A percentile compares a stretch with the other conserved stretches of the same genome.
Conservation (phyloP, 2,329 filamentous ascomycete genomes). For the Sporothrix schenckii region DNA sequence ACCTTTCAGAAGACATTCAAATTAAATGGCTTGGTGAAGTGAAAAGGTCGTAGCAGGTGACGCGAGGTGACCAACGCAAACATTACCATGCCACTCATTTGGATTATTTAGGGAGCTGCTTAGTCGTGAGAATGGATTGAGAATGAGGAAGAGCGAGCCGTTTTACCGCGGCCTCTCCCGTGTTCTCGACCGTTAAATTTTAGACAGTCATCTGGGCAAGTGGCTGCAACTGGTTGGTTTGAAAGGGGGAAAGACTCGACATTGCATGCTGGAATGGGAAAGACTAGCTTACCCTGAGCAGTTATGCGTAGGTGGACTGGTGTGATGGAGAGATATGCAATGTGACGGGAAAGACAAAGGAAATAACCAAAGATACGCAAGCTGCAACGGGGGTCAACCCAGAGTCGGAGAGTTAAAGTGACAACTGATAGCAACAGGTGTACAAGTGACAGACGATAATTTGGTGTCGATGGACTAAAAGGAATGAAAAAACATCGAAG, state of each 20-base stretch:
- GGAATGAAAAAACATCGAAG: too few relatives aligned
- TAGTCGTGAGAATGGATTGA: neutral
- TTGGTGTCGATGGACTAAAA: neutral
- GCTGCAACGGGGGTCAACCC: neutral
- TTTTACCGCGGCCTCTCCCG: conserved; percentile 9
- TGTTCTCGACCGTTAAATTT: neutral
- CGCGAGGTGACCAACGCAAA: too few relatives aligned
- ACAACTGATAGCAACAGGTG: conserved; percentile 2
- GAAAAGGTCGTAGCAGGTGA: too few relatives aligned
- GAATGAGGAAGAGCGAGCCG: neutral
- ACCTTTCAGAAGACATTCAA: too few relatives aligned
- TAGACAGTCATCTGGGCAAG: neutral
- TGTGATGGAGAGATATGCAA: conserved; percentile 13
- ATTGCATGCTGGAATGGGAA: neutral
- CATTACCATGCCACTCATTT: neutral
- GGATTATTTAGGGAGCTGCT: neutral
- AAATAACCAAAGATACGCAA: neutral
- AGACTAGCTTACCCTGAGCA: neutral
- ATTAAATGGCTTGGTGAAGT: too few relatives aligned
- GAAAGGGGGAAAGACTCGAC: neutral
- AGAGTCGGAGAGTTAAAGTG: neutral
- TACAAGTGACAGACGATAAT: conserved; percentile 2
- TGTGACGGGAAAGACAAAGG: conserved; percentile 16
- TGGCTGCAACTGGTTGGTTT: neutral
- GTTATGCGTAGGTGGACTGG: conserved; percentile 18